Conservation (phyloP, 2,329 filamentous ascomycete genomes). For the Pseudogymnoascus sp. region DNA sequence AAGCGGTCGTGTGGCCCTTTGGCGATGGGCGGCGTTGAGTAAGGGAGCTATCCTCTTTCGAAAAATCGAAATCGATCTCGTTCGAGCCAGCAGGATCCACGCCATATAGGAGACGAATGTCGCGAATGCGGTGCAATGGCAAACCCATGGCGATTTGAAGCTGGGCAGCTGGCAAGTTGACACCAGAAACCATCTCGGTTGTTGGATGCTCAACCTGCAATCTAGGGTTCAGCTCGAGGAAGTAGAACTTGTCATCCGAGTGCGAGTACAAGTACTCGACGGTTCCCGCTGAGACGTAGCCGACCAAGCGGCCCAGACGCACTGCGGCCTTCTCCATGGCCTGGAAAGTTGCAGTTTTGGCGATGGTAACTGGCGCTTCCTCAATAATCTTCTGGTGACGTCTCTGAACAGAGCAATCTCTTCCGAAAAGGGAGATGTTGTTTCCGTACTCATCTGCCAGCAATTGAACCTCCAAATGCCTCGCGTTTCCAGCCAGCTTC, state of each 20-base stretch:
- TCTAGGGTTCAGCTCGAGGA: slow-evolving; percentile 96
- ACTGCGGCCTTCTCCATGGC: slow-evolving; percentile 97
- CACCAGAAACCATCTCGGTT: slow-evolving; percentile 97
- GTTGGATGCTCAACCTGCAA: slow-evolving; percentile 99
- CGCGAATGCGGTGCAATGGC: slow-evolving; percentile 87
- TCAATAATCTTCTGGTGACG: slow-evolving; percentile 99
- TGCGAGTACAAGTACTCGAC: slow-evolving; percentile 99
- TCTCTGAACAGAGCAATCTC: slow-evolving; percentile 97
- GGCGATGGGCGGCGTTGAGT: slow-evolving; percentile 84
- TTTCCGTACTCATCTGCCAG: slow-evolving; percentile 98
- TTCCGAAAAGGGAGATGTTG: slow-evolving; percentile 97
- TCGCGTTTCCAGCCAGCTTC: slow-evolving; percentile 94
- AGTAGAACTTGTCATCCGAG: slow-evolving; percentile 98
- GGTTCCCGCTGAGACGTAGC: slow-evolving; percentile 97
- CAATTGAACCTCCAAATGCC: slow-evolving; percentile 95
- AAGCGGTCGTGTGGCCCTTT: slow-evolving; percentile 96
- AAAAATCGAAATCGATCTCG: slow-evolving; percentile 95
- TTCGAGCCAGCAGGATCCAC: slow-evolving; percentile 81
- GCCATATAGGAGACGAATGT: slow-evolving; percentile 93
- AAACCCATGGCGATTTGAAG: slow-evolving; percentile 99
- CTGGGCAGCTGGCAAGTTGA: slow-evolving; percentile 94
- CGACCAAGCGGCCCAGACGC: slow-evolving; percentile 85
- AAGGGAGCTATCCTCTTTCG: slow-evolving; percentile 72
- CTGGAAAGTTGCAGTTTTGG: slow-evolving; percentile 80
- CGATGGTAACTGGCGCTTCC: slow-evolving; percentile 95